These are phyloP conservation scores for Plasmodium gallinaceum DNA, from an alignment of 169 alveolate genomes.

Conservation along the genomic window DNA sequence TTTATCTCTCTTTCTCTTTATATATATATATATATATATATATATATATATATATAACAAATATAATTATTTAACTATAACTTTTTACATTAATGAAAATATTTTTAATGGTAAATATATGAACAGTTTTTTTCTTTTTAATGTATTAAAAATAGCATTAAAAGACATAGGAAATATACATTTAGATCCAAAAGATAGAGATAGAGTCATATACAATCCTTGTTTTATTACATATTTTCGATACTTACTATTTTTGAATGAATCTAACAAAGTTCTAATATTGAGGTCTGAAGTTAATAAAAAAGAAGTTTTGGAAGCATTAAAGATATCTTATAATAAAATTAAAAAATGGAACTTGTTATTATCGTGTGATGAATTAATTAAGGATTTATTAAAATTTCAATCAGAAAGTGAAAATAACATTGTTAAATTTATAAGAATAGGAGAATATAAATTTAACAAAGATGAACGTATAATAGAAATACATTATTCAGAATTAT, in stretches of 20 bases:
- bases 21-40: conserved; percentile 12
- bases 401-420: conserved; percentile 31
- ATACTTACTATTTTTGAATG: conserved; percentile 39
- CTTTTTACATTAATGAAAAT: background rate
- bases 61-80: too few relatives aligned
- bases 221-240: conserved; percentile 70
- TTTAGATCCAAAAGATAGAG: conserved; percentile 73
- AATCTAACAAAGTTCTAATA: conserved; percentile 53
- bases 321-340: conserved; percentile 31
- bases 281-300: conserved; percentile 57
- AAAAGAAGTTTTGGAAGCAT: conserved; percentile 52
- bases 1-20: too few relatives aligned
- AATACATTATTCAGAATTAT: conserved; percentile 41
- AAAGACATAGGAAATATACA: conserved; percentile 69
- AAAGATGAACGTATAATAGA: conserved; percentile 20
- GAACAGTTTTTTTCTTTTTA: background rate
- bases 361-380: conserved; percentile 17
- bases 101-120: background rate
- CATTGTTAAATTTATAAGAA: conserved; percentile 45
- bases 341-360: conserved; percentile 36
- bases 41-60: background rate
- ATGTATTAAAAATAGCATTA: conserved; percentile 6
- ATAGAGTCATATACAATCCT: conserved; percentile 57
- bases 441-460: conserved; percentile 55
- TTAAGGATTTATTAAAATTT: conserved; percentile 35